A percentile compares a stretch with the other conserved stretches of the same genome.
phyloP scores from a whole-genome alignment of 768 basidiomycete species.

The Glaciozyma antarctica region DNA sequence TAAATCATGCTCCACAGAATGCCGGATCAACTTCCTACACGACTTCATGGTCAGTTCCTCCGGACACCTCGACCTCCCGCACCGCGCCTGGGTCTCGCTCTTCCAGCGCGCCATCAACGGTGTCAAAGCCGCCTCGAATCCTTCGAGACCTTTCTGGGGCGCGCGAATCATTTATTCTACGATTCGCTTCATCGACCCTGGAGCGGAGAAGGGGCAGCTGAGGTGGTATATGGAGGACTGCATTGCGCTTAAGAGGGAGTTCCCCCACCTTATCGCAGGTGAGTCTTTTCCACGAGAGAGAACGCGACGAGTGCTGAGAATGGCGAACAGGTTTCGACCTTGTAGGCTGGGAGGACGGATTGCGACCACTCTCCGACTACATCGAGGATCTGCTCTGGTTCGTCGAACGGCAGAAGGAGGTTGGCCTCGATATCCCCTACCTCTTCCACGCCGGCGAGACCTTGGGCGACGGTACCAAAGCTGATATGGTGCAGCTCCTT shows the following conservation, averaged over 20 bases:
- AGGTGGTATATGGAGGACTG: constrained; percentile 66
- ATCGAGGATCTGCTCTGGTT: constrained; percentile 55
- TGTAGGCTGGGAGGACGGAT: constrained; percentile 60
- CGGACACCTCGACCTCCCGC: neutral
- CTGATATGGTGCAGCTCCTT: neutral
- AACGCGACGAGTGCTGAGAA: neutral
- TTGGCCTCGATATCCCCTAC: constrained; percentile 60
- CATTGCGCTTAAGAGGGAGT: constrained; percentile 60
- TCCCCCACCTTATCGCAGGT: constrained; percentile 64
- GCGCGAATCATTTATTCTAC: constrained; percentile 44
- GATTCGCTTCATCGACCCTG: constrained; percentile 45
- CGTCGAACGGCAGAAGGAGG: constrained; percentile 50
- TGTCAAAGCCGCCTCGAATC: neutral
- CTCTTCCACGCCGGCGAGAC: constrained; percentile 76
- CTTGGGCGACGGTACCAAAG: constrained; percentile 53
- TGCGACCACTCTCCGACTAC: constrained; percentile 43
- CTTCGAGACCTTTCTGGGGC: neutral
- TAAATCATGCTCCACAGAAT: neutral
- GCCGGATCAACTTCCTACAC: constrained; percentile 1
- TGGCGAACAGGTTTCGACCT: constrained; percentile 58
- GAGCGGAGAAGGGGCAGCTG: constrained; percentile 46
- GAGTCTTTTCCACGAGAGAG: neutral
- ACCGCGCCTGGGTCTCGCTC: neutral
- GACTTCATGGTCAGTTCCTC: neutral
- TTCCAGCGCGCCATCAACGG: neutral